Evolutionary conservation across 1,284 basidiomycete species (phyloP).

Genomic region (Apiotrichum gracile): DNA sequence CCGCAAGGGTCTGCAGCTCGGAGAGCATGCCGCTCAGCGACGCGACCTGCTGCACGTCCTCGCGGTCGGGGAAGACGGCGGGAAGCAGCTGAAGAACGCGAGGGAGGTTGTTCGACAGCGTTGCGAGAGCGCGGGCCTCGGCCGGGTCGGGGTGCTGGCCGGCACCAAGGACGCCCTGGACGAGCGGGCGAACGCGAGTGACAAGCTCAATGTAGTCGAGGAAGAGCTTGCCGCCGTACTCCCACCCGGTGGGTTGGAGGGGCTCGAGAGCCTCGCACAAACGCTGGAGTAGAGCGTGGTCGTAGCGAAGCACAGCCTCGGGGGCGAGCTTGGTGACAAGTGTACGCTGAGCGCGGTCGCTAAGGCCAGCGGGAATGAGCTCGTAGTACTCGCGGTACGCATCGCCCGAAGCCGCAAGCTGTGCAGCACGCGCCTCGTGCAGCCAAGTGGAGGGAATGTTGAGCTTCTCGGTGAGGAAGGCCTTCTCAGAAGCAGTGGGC

Average conservation of each 20-base stretch:
- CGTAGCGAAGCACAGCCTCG: constrained; percentile 77
- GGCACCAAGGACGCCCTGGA: constrained; percentile 23
- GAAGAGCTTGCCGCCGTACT: constrained; percentile 59
- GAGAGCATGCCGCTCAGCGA: constrained; percentile 38
- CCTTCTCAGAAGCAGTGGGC: constrained; percentile 62
- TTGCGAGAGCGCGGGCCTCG: constrained; percentile 51
- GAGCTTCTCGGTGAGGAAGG: constrained; percentile 68
- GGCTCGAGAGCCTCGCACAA: constrained; percentile 66
- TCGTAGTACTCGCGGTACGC: constrained; percentile 71
- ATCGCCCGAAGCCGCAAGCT: constrained; percentile 49
- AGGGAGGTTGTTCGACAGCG: constrained; percentile 58
- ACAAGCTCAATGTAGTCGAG: constrained; percentile 37
- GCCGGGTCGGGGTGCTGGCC: constrained; percentile 43
- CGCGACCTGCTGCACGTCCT: constrained; percentile 35
- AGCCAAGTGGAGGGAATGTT: constrained; percentile 81
- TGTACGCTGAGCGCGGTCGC: constrained; percentile 71
- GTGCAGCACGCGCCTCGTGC: constrained; percentile 55
- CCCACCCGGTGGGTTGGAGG: constrained; percentile 65
- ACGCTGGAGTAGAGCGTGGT: constrained; percentile 65
- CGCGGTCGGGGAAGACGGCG: constrained; percentile 51
- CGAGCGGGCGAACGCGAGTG: constrained; percentile 26
- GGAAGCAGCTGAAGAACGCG: constrained; percentile 65
- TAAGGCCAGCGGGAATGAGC: constrained; percentile 65
- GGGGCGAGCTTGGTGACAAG: constrained; percentile 79
- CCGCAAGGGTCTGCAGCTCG: constrained; percentile 29